Percentiles rank a stretch among this genome's conserved stretches.
These are phyloP conservation scores for Diaporthe destruens DNA, from an alignment of 2,329 filamentous ascomycete genomes.

Conservation along the genomic window DNA sequence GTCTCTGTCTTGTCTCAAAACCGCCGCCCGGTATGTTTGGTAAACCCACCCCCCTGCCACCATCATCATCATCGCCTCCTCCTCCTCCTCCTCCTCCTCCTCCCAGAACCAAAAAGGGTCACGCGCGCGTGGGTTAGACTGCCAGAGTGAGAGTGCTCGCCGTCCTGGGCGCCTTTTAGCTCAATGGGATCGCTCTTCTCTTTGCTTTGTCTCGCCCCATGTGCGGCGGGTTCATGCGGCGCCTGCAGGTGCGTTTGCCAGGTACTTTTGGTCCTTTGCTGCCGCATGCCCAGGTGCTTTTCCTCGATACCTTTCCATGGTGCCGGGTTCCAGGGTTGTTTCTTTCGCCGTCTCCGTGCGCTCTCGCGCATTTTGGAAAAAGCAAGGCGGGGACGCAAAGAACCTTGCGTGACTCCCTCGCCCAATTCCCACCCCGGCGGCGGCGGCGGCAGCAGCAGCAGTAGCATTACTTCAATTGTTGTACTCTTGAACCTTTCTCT, in stretches of 20 bases:
- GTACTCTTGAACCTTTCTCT: background rate
- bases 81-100: background rate
- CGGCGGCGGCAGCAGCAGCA: background rate
- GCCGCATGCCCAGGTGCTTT: background rate
- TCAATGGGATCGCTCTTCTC: background rate
- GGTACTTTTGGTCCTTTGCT: constrained; percentile 14
- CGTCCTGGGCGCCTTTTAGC: constrained; percentile 6
- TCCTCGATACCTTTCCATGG: constrained; percentile 17
- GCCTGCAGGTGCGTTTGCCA: background rate
- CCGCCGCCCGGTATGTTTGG: background rate
- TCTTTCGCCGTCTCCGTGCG: too few relatives aligned
- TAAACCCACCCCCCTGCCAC: too few relatives aligned
- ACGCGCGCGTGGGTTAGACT: background rate
- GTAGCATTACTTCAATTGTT: constrained; percentile 2
- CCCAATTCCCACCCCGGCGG: too few relatives aligned
- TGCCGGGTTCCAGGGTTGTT: constrained; percentile 15
- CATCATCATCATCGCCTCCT: too few relatives aligned
- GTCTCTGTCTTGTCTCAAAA: constrained; percentile 27
- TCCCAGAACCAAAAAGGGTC: constrained; percentile 1
- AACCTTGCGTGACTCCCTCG: background rate
- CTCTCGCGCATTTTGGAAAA: background rate
- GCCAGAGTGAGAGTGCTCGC: constrained; percentile 11
- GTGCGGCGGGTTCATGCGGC: constrained; percentile 24
- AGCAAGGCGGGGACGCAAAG: background rate
- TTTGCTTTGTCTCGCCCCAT: constrained; percentile 20